Evolutionary conservation across 352 stramenopile genomes (phyloP).

Genomic region (Phytopythium kandeliae): DNA sequence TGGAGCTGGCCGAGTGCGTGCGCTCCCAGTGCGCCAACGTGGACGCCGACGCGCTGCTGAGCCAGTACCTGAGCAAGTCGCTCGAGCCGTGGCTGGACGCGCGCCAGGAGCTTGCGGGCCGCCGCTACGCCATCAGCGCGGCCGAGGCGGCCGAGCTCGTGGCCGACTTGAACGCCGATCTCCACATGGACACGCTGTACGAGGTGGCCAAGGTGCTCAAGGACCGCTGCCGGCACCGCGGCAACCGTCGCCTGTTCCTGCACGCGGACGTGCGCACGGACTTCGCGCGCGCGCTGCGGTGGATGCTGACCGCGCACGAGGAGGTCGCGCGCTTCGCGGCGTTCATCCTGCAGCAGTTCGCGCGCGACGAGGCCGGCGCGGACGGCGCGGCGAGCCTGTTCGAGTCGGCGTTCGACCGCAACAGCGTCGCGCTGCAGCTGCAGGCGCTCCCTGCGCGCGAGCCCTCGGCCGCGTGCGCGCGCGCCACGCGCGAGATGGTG

Average conservation of each 20-base stretch:
- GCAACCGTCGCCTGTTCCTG: conserved; percentile 63
- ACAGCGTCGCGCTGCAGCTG: conserved; percentile 44
- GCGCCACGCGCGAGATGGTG: conserved; percentile 51
- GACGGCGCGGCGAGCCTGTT: conserved; percentile 28
- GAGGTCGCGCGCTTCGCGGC: conserved; percentile 50
- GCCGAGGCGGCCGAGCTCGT: conserved; percentile 40
- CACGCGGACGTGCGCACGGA: conserved; percentile 22
- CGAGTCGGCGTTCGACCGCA: conserved; percentile 51
- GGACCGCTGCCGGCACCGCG: conserved; percentile 62
- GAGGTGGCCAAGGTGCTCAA: conserved; percentile 61
- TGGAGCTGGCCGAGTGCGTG: conserved; percentile 44
- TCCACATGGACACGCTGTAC: conserved; percentile 55
- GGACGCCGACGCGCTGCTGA: conserved; percentile 50
- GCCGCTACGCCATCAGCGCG: conserved; percentile 49
- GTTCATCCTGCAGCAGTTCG: conserved; percentile 60
- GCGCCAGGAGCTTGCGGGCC: conserved; percentile 36
- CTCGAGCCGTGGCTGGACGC: conserved; percentile 57
- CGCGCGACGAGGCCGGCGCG: conserved; percentile 31
- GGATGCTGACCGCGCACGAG: conserved; percentile 58
- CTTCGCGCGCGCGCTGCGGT: conserved; percentile 50
- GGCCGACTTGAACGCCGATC: conserved; percentile 51
- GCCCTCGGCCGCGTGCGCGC: conserved; percentile 15
- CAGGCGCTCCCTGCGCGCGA: conserved; percentile 28
- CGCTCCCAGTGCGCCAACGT: conserved; percentile 47
- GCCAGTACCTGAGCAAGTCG: conserved; percentile 42